Evolutionary conservation across 1,139 yeast genomes (phyloP).

Genomic region (Saccharomycopsis crataegensis): DNA sequence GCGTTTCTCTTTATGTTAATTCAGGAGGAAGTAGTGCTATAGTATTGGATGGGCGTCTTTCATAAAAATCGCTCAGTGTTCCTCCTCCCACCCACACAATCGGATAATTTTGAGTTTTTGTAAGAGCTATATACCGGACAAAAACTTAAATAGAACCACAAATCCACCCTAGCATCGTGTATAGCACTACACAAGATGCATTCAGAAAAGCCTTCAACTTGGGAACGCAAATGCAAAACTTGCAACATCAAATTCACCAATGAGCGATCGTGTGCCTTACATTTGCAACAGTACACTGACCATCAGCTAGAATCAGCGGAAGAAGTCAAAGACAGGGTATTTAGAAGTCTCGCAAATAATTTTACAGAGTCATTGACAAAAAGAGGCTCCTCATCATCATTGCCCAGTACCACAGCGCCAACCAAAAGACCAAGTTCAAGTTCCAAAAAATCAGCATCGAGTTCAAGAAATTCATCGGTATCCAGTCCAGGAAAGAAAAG

Average conservation of each 20-base stretch:
- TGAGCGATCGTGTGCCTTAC: slow-evolving; percentile 4
- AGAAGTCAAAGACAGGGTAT: slow-evolving; percentile 15
- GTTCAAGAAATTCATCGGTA: background rate
- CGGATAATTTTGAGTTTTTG: too few relatives aligned
- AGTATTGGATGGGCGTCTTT: too few relatives aligned
- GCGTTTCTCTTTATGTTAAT: too few relatives aligned
- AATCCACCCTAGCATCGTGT: too few relatives aligned
- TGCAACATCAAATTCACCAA: slow-evolving; percentile 8
- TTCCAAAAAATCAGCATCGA: background rate
- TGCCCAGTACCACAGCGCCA: too few relatives aligned
- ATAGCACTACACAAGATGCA: background rate
- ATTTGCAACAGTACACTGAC: background rate
- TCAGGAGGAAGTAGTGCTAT: too few relatives aligned
- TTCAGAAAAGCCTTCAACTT: background rate
- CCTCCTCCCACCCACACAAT: too few relatives aligned
- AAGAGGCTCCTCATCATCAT: background rate
- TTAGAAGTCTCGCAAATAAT: slow-evolving; percentile 4
- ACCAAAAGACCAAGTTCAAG: background rate
- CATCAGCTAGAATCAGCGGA: slow-evolving; percentile 9
- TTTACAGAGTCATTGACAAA: slow-evolving; percentile 4
- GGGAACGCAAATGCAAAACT: slow-evolving; percentile 14
- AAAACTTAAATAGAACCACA: too few relatives aligned
- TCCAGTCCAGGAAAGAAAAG: slow-evolving; percentile 1
- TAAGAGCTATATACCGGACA: too few relatives aligned
- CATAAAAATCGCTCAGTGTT: too few relatives aligned